Conservation (phyloP, 108 stramenopile genomes). For the Schizochytrium sp. region DNA sequence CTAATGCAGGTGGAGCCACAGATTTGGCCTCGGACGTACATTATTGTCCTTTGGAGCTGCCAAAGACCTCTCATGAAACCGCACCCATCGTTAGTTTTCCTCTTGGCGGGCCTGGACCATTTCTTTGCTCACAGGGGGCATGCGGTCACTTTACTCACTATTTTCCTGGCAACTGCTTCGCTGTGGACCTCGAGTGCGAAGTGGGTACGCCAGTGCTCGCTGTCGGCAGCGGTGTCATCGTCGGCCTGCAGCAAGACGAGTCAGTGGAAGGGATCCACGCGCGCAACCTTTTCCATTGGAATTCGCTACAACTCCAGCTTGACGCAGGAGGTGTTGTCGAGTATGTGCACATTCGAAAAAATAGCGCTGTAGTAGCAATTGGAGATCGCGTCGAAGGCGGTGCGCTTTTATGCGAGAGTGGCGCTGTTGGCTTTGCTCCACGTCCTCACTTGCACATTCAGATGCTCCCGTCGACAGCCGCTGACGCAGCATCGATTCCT, state of each 20-base stretch:
- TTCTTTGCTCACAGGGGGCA: slow-evolving; percentile 68
- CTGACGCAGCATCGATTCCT: not conserved
- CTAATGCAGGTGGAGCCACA: not conserved
- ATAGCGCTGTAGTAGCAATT: slow-evolving; percentile 41
- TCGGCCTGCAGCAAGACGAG: slow-evolving; percentile 37
- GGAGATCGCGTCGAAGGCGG: slow-evolving; percentile 62
- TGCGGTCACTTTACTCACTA: slow-evolving; percentile 72
- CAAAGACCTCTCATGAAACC: not conserved
- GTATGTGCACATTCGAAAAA: slow-evolving; percentile 67
- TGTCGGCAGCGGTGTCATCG: slow-evolving; percentile 55
- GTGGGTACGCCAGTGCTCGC: slow-evolving; percentile 67
- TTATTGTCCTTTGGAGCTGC: not conserved
- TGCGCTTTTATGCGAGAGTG: slow-evolving; percentile 59
- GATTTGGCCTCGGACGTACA: not conserved
- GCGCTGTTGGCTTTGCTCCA: slow-evolving; percentile 68
- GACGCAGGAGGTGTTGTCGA: slow-evolving; percentile 52
- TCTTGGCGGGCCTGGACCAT: slow-evolving; percentile 19
- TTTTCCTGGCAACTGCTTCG: slow-evolving; percentile 69
- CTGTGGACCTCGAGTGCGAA: slow-evolving; percentile 72
- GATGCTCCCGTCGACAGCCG: not conserved
- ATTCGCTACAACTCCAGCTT: slow-evolving; percentile 59
- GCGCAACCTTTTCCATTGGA: slow-evolving; percentile 69
- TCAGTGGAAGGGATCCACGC: slow-evolving; percentile 65
- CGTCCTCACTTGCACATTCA: slow-evolving; percentile 68
- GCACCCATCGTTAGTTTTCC: not conserved